Percentiles rank a stretch among this genome's conserved stretches.
Evolutionary conservation across 371 early-diverging fungal species (phyloP).

Genomic region (Mucor indicus): DNA sequence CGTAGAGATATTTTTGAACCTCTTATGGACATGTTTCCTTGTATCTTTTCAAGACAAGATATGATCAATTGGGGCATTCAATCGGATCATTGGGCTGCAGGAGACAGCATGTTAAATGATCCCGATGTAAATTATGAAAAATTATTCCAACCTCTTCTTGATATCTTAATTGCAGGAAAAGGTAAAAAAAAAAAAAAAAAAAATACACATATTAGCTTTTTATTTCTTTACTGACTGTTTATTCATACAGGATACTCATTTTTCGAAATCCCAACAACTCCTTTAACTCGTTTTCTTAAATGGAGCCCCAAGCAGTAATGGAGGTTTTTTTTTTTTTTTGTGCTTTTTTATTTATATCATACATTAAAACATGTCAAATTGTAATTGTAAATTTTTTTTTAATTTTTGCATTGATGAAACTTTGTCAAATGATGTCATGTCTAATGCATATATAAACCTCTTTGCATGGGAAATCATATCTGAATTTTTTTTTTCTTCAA

Average conservation of each 20-base stretch:
- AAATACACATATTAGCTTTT: too few relatives aligned
- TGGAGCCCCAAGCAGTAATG: constrained; percentile 35
- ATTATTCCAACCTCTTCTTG: constrained; percentile 34
- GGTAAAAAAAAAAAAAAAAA: too few relatives aligned
- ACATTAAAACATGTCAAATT: too few relatives aligned
- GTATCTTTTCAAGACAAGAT: constrained; percentile 34
- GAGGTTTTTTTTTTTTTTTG: too few relatives aligned
- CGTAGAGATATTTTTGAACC: constrained; percentile 38
- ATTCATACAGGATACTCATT: constrained; percentile 50
- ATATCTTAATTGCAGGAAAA: constrained; percentile 39
- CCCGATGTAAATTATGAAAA: constrained; percentile 22
- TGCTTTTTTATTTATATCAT: too few relatives aligned
- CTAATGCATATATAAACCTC: too few relatives aligned
- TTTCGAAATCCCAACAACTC: constrained; percentile 44
- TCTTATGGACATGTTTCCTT: constrained; percentile 33
- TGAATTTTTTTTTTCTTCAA: too few relatives aligned
- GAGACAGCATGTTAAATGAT: constrained; percentile 12
- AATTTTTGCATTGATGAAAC: too few relatives aligned
- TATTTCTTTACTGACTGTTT: too few relatives aligned
- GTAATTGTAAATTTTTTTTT: too few relatives aligned
- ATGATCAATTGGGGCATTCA: constrained; percentile 30
- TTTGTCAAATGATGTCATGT: too few relatives aligned
- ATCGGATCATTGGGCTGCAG: constrained; percentile 19
- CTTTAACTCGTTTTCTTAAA: constrained; percentile 35
- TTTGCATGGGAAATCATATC: too few relatives aligned